phyloP scores from a whole-genome alignment of 495 filamentous ascomycete species.

The Aspergillus olivimuriae region DNA sequence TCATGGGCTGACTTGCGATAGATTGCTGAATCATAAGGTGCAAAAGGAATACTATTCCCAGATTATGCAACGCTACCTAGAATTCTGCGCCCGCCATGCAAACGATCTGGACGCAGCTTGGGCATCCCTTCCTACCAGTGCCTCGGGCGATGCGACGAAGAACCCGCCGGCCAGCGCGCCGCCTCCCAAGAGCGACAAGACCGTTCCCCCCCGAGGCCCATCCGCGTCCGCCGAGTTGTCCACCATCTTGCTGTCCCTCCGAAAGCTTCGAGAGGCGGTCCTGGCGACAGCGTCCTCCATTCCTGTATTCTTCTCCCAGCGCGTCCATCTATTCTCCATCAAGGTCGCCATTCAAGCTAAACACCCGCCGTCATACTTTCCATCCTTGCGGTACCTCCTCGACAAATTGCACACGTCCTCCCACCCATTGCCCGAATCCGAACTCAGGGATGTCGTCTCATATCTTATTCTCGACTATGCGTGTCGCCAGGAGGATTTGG shows the following conservation, averaged over 20 bases:
- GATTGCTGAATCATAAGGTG: conserved; percentile 65
- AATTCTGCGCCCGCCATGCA: conserved; percentile 68
- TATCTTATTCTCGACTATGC: conserved; percentile 86
- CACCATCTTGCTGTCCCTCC: conserved; percentile 63
- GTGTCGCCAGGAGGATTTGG: conserved; percentile 72
- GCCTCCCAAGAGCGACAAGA: conserved; percentile 14
- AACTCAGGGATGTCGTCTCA: conserved; percentile 67
- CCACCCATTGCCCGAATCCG: conserved; percentile 56
- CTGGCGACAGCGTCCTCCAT: conserved; percentile 59
- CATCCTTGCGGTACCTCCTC: conserved; percentile 75
- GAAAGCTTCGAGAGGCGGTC: conserved; percentile 87
- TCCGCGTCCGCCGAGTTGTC: conserved; percentile 48
- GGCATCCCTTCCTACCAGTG: conserved; percentile 51
- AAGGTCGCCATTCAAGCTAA: conserved; percentile 71
- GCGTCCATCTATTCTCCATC: conserved; percentile 74
- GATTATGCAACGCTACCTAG: conserved; percentile 80
- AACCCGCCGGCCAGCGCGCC: conserved; percentile 34
- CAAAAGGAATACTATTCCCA: conserved; percentile 82
- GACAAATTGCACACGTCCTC: conserved; percentile 55
- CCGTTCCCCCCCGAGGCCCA: conserved; percentile 19
- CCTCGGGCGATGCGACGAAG: conserved; percentile 34
- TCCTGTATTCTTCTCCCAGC: conserved; percentile 53
- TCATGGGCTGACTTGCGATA: conserved; percentile 26
- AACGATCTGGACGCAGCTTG: conserved; percentile 70
- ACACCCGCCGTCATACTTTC: conserved; percentile 82